Evolutionary conservation across 2,329 filamentous ascomycete genomes (phyloP).

Genomic region (Sarocladium kiliense): DNA sequence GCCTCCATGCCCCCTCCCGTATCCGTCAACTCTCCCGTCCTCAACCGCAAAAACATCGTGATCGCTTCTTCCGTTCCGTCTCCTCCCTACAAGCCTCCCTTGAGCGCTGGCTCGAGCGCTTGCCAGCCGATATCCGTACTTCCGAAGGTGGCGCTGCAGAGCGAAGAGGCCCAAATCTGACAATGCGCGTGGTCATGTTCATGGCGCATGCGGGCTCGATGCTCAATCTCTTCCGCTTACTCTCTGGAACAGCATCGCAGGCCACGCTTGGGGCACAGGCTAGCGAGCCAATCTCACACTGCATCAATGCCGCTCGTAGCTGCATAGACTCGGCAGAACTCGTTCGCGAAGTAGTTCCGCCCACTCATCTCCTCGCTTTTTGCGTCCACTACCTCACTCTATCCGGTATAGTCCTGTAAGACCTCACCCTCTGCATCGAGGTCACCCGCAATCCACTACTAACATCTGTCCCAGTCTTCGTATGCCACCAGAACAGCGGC

Average conservation of each 20-base stretch:
- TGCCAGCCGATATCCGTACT: slow-evolving; percentile 20
- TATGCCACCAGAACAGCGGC: slow-evolving; percentile 12
- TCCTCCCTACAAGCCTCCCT: slow-evolving; percentile 2
- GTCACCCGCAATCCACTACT: neutral
- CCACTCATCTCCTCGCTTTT: slow-evolving; percentile 21
- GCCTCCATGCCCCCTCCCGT: slow-evolving; percentile 16
- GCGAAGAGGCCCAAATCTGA: slow-evolving; percentile 15
- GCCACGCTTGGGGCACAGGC: neutral
- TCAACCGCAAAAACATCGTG: slow-evolving; percentile 7
- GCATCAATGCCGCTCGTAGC: slow-evolving; percentile 19
- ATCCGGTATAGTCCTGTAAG: slow-evolving; percentile 21
- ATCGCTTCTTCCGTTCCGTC: neutral
- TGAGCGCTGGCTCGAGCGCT: slow-evolving; percentile 9
- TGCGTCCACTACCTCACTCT: slow-evolving; percentile 22
- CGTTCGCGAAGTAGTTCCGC: slow-evolving; percentile 15
- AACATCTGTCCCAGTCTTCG: slow-evolving; percentile 13
- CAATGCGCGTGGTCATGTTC: slow-evolving; percentile 23
- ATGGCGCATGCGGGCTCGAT: slow-evolving; percentile 22
- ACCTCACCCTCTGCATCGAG: neutral
- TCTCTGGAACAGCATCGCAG: neutral
- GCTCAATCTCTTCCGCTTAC: slow-evolving; percentile 18
- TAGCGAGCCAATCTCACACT: slow-evolving; percentile 16
- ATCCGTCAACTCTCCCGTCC: slow-evolving; percentile 11
- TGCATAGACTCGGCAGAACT: slow-evolving; percentile 22
- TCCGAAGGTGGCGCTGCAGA: slow-evolving; percentile 14